These are phyloP conservation scores for Spinellus fusiger DNA, from an alignment of 192 early-diverging fungal species.

Conservation along the genomic window DNA sequence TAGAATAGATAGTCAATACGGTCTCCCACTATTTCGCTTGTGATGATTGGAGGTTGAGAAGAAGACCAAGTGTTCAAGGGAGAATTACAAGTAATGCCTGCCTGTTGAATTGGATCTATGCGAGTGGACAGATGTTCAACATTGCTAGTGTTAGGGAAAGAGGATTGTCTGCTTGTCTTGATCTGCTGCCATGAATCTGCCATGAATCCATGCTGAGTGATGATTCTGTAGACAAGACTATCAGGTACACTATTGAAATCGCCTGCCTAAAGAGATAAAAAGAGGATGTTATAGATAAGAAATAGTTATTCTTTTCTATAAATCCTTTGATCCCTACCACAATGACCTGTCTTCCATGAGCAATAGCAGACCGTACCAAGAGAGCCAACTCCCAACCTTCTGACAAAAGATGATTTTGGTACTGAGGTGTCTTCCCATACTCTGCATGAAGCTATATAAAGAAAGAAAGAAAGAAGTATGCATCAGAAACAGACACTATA, in stretches of 20 bases:
- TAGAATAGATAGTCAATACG: constrained; percentile 48
- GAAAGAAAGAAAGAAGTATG: background rate
- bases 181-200: constrained; percentile 44
- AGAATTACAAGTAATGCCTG: constrained; percentile 45
- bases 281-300: background rate
- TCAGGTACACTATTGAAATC: constrained; percentile 48
- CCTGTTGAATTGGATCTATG: background rate
- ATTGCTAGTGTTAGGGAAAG: background rate
- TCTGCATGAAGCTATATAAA: constrained; percentile 46
- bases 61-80: constrained; percentile 44
- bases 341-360: constrained; percentile 47
- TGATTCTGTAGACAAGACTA: constrained; percentile 34
- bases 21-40: constrained; percentile 23
- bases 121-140: background rate
- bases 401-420: constrained; percentile 39
- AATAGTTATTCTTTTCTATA: background rate
- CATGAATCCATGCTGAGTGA: constrained; percentile 41
- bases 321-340: constrained; percentile 30
- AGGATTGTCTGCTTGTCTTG: constrained; percentile 8
- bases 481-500: background rate
- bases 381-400: constrained; percentile 47
- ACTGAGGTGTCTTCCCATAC: constrained; percentile 39
- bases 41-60: constrained; percentile 24
- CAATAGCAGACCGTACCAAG: constrained; percentile 35
- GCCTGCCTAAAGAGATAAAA: constrained; percentile 33